phyloP scores from a whole-genome alignment of 78 protist species.

The Dictyostelium citrinum region DNA sequence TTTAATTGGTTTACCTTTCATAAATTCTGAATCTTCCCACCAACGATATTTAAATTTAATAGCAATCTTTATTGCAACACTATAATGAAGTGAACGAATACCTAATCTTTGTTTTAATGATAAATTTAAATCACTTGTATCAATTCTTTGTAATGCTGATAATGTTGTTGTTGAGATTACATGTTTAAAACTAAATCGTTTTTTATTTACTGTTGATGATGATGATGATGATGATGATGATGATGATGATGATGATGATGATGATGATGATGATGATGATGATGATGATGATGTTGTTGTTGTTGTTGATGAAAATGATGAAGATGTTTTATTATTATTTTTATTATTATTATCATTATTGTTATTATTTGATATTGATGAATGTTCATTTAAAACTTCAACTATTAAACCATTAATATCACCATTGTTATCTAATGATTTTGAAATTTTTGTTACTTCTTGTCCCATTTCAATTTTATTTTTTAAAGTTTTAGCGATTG shows the following conservation, averaged over 20 bases:
- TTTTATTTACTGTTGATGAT: not conserved
- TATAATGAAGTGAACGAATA: not conserved
- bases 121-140: not conserved
- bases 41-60: constrained; percentile 12
- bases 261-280: no score
- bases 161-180: constrained; percentile 18
- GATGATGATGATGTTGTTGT: no score
- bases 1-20: constrained; percentile 33
- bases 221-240: not conserved
- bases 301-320: no score
- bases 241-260: not conserved
- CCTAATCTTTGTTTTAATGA: not conserved
- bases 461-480: not conserved
- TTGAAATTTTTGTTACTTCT: not conserved
- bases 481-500: not conserved
- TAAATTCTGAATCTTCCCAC: constrained; percentile 27
- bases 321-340: no score
- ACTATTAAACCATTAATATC: not conserved
- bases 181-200: not conserved
- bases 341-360: no score
- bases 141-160: constrained; percentile 5
- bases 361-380: no score
- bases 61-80: not conserved
- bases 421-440: not conserved
- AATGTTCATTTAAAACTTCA: not conserved